Conservation (phyloP, 1,284 basidiomycete species). For the Earliella scabrosa region DNA sequence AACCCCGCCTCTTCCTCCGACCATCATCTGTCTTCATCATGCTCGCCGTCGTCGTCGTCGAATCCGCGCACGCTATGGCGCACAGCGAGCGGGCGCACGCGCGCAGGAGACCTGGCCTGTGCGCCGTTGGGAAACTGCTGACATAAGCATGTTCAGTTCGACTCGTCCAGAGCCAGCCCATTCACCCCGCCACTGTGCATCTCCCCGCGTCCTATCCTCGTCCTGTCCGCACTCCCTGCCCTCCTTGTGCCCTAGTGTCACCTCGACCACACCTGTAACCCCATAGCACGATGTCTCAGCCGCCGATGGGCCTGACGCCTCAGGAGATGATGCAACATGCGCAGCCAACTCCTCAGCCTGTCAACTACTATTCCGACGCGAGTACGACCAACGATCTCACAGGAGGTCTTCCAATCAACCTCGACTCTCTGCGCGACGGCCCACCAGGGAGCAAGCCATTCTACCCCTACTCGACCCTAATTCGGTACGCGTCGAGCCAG, state of each 20-base stretch:
- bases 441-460: slow-evolving; percentile 85
- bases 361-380: slow-evolving; percentile 68
- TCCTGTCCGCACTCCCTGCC: slow-evolving; percentile 11
- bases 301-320: slow-evolving; percentile 47
- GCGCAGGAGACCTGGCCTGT: slow-evolving; percentile 35
- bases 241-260: neutral
- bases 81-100: slow-evolving; percentile 12
- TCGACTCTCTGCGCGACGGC: slow-evolving; percentile 80
- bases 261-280: slow-evolving; percentile 9
- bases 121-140: slow-evolving; percentile 37
- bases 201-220: neutral
- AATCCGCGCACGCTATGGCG: slow-evolving; percentile 12
- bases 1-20: slow-evolving; percentile 15
- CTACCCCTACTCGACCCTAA: slow-evolving; percentile 86
- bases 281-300: slow-evolving; percentile 37
- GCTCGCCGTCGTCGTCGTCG: slow-evolving; percentile 26
- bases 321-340: slow-evolving; percentile 39
- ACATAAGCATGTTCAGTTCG: slow-evolving; percentile 38
- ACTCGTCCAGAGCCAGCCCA: slow-evolving; percentile 22
- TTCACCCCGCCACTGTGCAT: slow-evolving; percentile 23
- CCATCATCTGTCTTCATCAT: slow-evolving; percentile 23
- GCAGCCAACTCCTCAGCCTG: slow-evolving; percentile 34
- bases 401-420: slow-evolving; percentile 80
- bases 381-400: slow-evolving; percentile 61
- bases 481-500: slow-evolving; percentile 54